Evolutionary conservation across 495 filamentous ascomycete species (phyloP), one percentile per base, ranked within the genome.

Genomic region (Penicillium alfredii): DNA sequence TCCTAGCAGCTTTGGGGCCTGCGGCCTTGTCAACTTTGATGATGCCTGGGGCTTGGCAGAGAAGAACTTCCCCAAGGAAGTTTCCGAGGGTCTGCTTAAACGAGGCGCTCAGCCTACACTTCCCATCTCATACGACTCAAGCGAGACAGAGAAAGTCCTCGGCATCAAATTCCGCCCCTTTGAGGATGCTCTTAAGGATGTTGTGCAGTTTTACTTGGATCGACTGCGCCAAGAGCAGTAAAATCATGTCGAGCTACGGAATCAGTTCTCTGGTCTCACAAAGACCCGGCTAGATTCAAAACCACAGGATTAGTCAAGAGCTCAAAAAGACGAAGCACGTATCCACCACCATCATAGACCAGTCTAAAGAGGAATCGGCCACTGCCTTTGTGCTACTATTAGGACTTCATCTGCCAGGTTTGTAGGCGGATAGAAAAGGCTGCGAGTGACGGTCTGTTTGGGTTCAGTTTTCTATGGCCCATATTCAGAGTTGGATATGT

Each of bases 171-270:
- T 69, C 31, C 32, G 40, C 15, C 53, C 56, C 21, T 70, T 63
- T 43, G 66, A 66, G 43, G 63, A 70, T 40, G 64, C 67, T 37
- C 60, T 75, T 6, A 56, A 58, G 16, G 62, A 56, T 43, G 48
- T 61, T 2, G 53, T 63, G 8, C 47, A 44, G 20, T 62, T 67
- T 15, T 46, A 46, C 20, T 32, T 53, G 18, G 40, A 46, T n/a
- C 8, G 22, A 4, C 22, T 24, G 22, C 8, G n/a, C 22, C 8
- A 2, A n/a, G n/a, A 24, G 22, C 2, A 24, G 1, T 2, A 24
- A 24, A 4, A 8, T 24, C 22, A 24, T 24, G 22, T 4, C 22
- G n/a, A n/a, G n/a, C n/a, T n/a, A n/a, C n/a, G n/a, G n/a, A n/a
- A n/a, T n/a, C n/a, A n/a, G n/a, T n/a, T n/a, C n/a, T n/a, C n/a